Percentiles rank a stretch among this genome's conserved stretches.
Conservation (phyloP, 1,284 basidiomycete genomes). For the Heliocybe sulcata region DNA sequence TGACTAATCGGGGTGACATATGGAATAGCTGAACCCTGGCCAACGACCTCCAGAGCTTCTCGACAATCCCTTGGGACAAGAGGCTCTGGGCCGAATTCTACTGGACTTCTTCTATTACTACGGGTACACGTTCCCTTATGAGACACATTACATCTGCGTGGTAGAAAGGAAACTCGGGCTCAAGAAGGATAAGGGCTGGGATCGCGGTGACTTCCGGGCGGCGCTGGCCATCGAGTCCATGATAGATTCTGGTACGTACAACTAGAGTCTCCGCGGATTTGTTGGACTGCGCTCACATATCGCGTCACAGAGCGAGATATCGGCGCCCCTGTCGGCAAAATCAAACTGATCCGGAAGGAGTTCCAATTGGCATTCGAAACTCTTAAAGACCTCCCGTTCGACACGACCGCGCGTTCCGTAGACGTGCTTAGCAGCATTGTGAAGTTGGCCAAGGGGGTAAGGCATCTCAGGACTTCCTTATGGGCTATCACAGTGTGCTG, state of each 20-base stretch:
- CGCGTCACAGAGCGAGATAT: constrained; percentile 28
- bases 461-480: neutral
- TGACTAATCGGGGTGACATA: neutral
- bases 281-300: neutral
- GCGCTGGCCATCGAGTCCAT: constrained; percentile 36
- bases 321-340: constrained; percentile 26
- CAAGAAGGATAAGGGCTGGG: constrained; percentile 30
- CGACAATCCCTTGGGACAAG: constrained; percentile 27
- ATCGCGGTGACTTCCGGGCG: constrained; percentile 15
- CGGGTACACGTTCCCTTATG: constrained; percentile 34
- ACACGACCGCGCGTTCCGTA: neutral
- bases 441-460: constrained; percentile 15
- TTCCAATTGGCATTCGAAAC: constrained; percentile 26
- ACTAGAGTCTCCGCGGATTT: neutral
- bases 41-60: constrained; percentile 25
- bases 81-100: constrained; percentile 37
- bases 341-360: constrained; percentile 22
- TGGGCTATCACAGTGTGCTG: neutral
- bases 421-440: constrained; percentile 14
- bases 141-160: constrained; percentile 33
- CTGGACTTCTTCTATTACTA: constrained; percentile 40
- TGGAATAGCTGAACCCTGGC: constrained; percentile 31
- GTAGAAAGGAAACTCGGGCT: constrained; percentile 24
- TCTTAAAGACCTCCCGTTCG: constrained; percentile 13
- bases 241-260: constrained; percentile 26